Base-by-base conservation (phyloP, 2,329 filamentous ascomycete genomes). In the Fusarium sp. region DNA sequence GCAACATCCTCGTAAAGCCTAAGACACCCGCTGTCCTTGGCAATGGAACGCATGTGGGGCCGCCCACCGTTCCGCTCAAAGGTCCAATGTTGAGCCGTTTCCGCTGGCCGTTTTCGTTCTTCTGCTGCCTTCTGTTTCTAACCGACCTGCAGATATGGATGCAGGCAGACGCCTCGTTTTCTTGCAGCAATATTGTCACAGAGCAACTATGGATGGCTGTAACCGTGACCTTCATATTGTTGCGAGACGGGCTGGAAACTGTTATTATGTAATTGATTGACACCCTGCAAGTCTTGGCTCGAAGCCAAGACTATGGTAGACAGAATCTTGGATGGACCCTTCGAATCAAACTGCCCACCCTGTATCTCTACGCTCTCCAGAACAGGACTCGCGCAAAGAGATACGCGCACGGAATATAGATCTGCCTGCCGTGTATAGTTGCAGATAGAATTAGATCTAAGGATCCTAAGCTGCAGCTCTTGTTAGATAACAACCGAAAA, bases 61-160 rank as follows among this genome's bases (percentile, higher is more conserved):
- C 67, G 67, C 67, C 52, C 58, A 56, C 54, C 67, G 63, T 68
- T 71, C 67, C 67, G 67, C 67, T 44, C 42, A 44, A 11, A 43
- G 57, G n/a, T 37, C 64, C 37, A 48, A 61, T 8, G 8, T 39
- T 55, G 42, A 8, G 28, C 60, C 54, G 60, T 61, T 70, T 46
- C 51, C 48, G 63, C 67, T 57, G 58, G 58, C 58, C 51, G 61
- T 46, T 62, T 51, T 42, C 30, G 45, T 39, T 52, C 16, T 26
- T 28, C 26, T 21, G 18, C 19, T 54, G 43, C 25, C 25, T 39
- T 44, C 16, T 57, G 59, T 48, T 42, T 42, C 30, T 61, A 23
- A 30, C 44, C 26, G 14, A 37, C 25, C 45, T 51, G 59, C 61
- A 64, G 50, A 64, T 9, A 26, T 26, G 25, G 25, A 26, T 26